Base-by-base conservation (phyloP, 2,329 filamentous ascomycete genomes). In the Pseudogymnoascus sp. region DNA sequence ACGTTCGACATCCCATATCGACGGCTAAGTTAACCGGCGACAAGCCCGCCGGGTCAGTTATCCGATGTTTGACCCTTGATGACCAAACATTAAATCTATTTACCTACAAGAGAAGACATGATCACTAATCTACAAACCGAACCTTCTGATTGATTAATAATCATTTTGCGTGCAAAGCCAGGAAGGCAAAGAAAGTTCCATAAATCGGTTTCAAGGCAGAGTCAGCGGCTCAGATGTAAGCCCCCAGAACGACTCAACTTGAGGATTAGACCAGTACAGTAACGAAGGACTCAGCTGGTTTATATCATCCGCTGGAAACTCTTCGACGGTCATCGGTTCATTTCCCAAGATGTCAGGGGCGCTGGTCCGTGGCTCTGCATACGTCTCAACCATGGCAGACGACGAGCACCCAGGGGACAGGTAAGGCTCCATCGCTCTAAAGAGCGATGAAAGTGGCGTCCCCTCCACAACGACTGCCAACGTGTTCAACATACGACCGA, bases 401-500 rank as follows among this genome's bases (percentile, higher is more conserved):
- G 42, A 46, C 18, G 42, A 46, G 18, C 16, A 8, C 4, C 42
- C 8, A 18, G 11, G 16, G 8, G 42, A 8, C 42, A 46, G 4
- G 21, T 23, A 46, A 14, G 42, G n/a, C 18, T 6, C 18, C 5
- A 16, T 46, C 8, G 42, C 11, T 23, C 11, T 23, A 11, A 46
- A 46, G 42, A 46, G 42, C 42, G 42, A 46, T 12, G 42, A 11
- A 46, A 46, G 42, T 23, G 18, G 42, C 18, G 42, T 46, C 42
- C 42, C 18, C 4, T 46, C 42, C 11, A 46, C 42, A 46, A 18
- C 8, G 8, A 7, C 42, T 11, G 42, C 42, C 42, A 61, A n/a
- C 23, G 59, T 21, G n/a, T 23, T 25, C 34, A 61, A n/a, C 59
- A 44, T 44, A 21, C 59, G 59, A 16, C 59, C 59, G 18, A 61